These are phyloP conservation scores for Brettanomyces anomalus DNA, from an alignment of 805 yeast genomes.

Conservation along the genomic window DNA sequence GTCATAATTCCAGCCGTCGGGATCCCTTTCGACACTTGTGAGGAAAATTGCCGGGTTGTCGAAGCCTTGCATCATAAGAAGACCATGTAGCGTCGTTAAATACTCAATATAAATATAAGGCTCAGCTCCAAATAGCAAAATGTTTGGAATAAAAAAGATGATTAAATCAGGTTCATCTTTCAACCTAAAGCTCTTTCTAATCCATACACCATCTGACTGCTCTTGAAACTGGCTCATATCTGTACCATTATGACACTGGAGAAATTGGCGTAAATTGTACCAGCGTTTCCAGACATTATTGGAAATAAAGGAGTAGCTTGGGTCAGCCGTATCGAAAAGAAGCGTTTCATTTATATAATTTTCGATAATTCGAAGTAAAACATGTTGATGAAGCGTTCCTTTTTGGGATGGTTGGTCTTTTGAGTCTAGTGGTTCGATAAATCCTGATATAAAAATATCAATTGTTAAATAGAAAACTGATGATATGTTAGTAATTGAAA, in stretches of 20 bases:
- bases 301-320: constrained; percentile 21
- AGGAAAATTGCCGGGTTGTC: constrained; percentile 36
- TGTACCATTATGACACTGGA: constrained; percentile 27
- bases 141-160: constrained; percentile 37
- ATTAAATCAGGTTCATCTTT: constrained; percentile 30
- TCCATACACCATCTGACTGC: constrained; percentile 13
- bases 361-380: constrained; percentile 12
- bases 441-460: constrained; percentile 20
- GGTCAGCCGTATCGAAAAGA: constrained; percentile 8
- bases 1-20: constrained; percentile 7
- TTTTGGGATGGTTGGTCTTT: constrained; percentile 23
- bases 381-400: constrained; percentile 22
- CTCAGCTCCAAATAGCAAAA: constrained; percentile 25
- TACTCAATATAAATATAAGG: constrained; percentile 38
- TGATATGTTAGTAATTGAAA: background rate
- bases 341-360: constrained; percentile 12
- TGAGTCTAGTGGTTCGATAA: constrained; percentile 22
- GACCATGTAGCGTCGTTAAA: constrained; percentile 30
- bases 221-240: constrained; percentile 24
- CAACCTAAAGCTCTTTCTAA: constrained; percentile 26
- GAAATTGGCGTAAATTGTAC: constrained; percentile 21
- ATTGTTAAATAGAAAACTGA: constrained; percentile 4
- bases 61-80: constrained; percentile 40
- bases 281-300: constrained; percentile 24
- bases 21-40: constrained; percentile 20